Base-by-base conservation (phyloP, 192 early-diverging fungal species). In the Entomortierella chlamydospora region DNA sequence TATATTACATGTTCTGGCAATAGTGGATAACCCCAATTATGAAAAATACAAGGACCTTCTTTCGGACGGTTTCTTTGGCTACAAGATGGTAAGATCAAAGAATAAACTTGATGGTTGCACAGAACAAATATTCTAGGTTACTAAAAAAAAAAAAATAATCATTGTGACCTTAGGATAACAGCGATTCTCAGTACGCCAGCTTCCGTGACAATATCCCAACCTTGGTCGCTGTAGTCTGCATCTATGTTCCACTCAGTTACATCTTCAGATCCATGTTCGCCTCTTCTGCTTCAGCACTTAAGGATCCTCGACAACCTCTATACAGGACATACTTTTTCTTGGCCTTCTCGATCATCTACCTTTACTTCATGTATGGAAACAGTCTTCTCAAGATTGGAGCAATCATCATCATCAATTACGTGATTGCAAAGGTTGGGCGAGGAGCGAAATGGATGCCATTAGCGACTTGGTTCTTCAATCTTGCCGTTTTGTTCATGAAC, bases 401-500 rank as follows among this genome's bases (percentile, higher is more conserved):
- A 2, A 83, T 98, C 29, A 67, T 91, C 4, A 64, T 59, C 7
- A 70, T 84, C 8, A 97, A 93, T 81, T 99, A 91, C 82, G 25
- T 62, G 17, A 83, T 96, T 10, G 87, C 91, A 1, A 87, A 83
- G 33, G 4, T 59, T 8, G 62, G 89, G 20, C 78, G 85, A 34
- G 87, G 87, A 0, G 83, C 82, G 0, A 59, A 64, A n/a, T 82
- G 85, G 81, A 91, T 89, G 34, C 94, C 95, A 0, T 39, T 82
- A 0, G 68, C 93, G 22, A 89, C 92, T 7, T 99, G 98, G 98
- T 64, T 82, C 6, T 97, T 91, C 69, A 95, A 91, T 61, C 51
- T 99, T 39, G 87, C 72, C 0, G 72, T 97, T 39, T 76, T 99
- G 20, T 97, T 97, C 81, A 23, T 83, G 23, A 98, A 95, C 70